Percentiles rank a stretch among this genome's conserved stretches.
Evolutionary conservation across 176 grass and related monocot species (phyloP).

Genomic region (Canna indica): DNA sequence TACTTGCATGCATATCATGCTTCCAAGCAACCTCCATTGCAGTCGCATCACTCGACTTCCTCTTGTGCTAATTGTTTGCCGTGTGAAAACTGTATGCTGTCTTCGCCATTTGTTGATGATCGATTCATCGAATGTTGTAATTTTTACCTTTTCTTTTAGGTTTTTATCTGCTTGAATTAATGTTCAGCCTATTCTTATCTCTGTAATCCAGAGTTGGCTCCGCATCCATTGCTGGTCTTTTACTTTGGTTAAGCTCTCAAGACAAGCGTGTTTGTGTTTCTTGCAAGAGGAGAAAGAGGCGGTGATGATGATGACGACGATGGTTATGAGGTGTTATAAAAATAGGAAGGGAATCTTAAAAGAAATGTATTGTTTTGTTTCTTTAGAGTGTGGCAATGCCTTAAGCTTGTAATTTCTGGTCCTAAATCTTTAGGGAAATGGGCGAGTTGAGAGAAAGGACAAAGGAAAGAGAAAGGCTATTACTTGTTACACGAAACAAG

Average conservation of each 20-base stretch:
- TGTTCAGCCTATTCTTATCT: too few species aligned
- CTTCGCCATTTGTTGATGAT: too few species aligned
- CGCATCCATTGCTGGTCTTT: too few species aligned
- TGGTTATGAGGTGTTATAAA: neutral
- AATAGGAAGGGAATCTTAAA: neutral
- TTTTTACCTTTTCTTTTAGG: neutral
- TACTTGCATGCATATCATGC: neutral
- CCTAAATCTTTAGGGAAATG: too few species aligned
- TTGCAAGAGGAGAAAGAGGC: neutral
- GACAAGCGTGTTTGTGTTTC: neutral
- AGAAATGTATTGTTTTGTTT: neutral
- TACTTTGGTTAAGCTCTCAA: neutral
- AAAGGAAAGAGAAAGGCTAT: neutral
- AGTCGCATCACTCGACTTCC: neutral
- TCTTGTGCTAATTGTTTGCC: neutral
- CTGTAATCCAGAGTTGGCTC: too few species aligned
- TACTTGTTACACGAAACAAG: neutral
- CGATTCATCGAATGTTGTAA: neutral
- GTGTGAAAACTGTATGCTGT: neutral
- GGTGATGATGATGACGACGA: neutral
- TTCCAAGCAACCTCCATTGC: neutral
- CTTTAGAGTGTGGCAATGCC: neutral
- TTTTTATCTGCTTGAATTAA: too few species aligned
- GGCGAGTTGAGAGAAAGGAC: too few species aligned
- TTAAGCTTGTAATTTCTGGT: too few species aligned